Percentiles rank a stretch among this genome's conserved stretches.
phyloP scores from a whole-genome alignment of 192 early-diverging fungal genomes.

The Paraglomus brasilianum region DNA sequence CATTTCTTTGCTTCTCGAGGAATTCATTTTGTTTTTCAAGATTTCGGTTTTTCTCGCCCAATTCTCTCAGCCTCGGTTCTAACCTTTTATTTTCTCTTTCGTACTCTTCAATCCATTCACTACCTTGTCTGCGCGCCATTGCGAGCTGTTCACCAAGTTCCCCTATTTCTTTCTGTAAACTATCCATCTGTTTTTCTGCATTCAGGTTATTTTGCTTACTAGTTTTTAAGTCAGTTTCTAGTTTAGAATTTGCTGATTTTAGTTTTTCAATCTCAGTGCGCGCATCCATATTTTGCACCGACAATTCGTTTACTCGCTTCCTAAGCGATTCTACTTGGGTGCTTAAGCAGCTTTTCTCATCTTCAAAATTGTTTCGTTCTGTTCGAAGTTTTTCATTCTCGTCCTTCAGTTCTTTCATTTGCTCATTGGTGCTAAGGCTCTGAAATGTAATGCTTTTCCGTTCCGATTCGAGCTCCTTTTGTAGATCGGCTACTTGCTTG shows the following conservation, averaged over 20 bases:
- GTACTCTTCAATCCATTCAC: slow-evolving; percentile 2
- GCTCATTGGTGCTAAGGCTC: too few relatives aligned
- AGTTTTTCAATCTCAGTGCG: neutral
- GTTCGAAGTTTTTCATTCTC: neutral
- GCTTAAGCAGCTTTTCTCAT: neutral
- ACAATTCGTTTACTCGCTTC: neutral
- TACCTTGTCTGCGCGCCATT: neutral
- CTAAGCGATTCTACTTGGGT: neutral
- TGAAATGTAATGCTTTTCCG: too few relatives aligned
- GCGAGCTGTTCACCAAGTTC: slow-evolving; percentile 8
- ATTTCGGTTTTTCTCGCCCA: slow-evolving; percentile 2
- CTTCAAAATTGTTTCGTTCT: neutral
- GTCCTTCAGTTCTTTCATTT: too few relatives aligned
- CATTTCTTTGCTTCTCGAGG: slow-evolving; percentile 17
- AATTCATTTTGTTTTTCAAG: slow-evolving; percentile 14
- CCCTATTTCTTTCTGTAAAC: neutral
- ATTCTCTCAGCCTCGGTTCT: neutral
- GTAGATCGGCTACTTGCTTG: too few relatives aligned
- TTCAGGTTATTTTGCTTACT: neutral
- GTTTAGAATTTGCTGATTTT: neutral
- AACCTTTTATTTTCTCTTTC: slow-evolving; percentile 16
- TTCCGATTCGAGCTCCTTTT: too few relatives aligned
- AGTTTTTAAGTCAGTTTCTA: neutral
- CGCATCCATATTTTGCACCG: neutral
- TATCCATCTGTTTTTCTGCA: neutral